Conservation (phyloP, 2,329 filamentous ascomycete genomes). For the Aquanectria penicillioides region DNA sequence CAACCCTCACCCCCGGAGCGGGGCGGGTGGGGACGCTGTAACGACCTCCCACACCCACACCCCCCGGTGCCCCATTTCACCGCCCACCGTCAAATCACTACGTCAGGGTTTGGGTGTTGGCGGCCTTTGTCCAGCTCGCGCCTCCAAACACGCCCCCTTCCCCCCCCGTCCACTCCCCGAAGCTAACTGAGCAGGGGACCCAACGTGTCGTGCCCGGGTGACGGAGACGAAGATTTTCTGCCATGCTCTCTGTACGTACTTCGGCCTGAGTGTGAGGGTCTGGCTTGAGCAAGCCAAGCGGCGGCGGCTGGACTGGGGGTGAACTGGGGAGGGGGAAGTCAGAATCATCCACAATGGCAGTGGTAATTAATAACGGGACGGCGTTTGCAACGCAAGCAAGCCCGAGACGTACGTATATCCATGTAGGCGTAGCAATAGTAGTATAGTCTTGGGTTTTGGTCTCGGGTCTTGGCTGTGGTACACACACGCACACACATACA, state of each 20-base stretch:
- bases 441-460: not conserved
- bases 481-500: not conserved
- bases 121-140: not conserved
- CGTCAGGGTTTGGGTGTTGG: conserved; percentile 9
- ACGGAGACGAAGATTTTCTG: conserved; percentile 11
- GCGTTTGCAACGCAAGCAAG: conserved; percentile 17
- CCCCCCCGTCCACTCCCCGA: not conserved
- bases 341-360: not conserved
- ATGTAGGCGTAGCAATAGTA: too few relatives aligned
- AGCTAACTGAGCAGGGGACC: not conserved
- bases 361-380: conserved; percentile 10
- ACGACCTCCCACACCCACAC: conserved; percentile 1
- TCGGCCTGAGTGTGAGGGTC: too few relatives aligned
- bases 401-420: conserved; percentile 16
- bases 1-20: not conserved
- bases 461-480: not conserved
- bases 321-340: not conserved
- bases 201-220: too few relatives aligned
- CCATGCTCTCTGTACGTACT: too few relatives aligned
- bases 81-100: conserved; percentile 7
- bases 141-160: not conserved
- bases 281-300: not conserved
- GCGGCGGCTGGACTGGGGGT: conserved; percentile 9
- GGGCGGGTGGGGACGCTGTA: not conserved
- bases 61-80: not conserved